Base-by-base conservation (phyloP, 2,329 filamentous ascomycete genomes). In the Xylariaceae sp. region DNA sequence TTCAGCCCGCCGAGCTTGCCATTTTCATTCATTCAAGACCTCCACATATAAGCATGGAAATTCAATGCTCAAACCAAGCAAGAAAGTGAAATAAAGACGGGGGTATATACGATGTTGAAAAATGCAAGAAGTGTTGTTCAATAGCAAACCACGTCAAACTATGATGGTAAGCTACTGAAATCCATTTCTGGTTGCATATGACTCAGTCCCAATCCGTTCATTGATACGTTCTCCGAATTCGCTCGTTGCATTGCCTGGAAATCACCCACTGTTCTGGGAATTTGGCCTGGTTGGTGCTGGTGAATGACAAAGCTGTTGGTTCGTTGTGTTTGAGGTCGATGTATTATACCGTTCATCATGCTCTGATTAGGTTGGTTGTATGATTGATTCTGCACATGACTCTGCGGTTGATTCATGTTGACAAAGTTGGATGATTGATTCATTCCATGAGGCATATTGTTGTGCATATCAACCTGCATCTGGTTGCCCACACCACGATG, bases 241-340 rank as follows among this genome's bases (percentile, higher is more conserved):
- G 67, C 65, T 32, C 74, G 64, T 45, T 76, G 74, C 2, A 78
- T 54, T 1, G 69, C 67, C 21, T 77, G 74, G 40, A 76, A 79
- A 40, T 76, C 73, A 3, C 67, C 70, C 1, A 75, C 68, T 1
- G 72, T 72, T 37, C 69, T 65, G 2, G 65, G 63, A 45, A 74
- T 61, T 19, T 63, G 63, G 4, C 59, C 55, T 16, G 55, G 51
- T 27, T 55, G 57, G 16, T 66, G 67, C 4, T 62, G 57, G 16
- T 63, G 54, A 40, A 72, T 62, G 27, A 66, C 63, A 34, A 68
- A 74, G 40, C 67, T 72, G 27, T 65, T 68, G 1, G 65, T 45
- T 19, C 70, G 62, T 35, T 70, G 67, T 2, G 64, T 58, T 16
- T 63, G 59, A 22, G 65, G 64, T 6, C 67, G 61, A 22, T 62